phyloP scores from a whole-genome alignment of 441 rosid species.

The Theobroma grandiflorum region DNA sequence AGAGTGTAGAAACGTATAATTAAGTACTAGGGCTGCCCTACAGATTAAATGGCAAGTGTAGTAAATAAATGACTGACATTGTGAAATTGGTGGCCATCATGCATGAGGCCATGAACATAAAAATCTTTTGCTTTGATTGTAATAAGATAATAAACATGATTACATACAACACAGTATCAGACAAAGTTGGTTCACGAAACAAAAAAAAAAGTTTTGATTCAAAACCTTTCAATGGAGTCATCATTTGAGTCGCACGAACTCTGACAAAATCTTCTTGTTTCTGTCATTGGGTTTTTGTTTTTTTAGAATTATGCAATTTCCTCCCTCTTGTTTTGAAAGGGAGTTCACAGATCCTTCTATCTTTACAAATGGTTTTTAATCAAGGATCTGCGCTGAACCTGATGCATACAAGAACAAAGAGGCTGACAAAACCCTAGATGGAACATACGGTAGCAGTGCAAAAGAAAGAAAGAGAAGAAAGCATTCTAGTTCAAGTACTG shows the following conservation, averaged over 20 bases:
- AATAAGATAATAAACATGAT: not conserved
- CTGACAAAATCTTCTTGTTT: conserved; percentile 15
- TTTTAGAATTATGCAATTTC: not conserved
- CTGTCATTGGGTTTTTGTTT: not conserved
- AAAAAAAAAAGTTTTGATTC: not conserved
- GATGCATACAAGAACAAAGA: not conserved
- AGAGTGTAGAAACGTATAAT: conserved; percentile 20
- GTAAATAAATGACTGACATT: conserved; percentile 13
- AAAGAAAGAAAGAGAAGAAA: not conserved
- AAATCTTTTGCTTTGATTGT: not conserved
- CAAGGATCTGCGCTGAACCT: not conserved
- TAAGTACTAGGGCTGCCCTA: conserved; percentile 28
- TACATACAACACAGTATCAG: not conserved
- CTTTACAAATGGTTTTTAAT: not conserved
- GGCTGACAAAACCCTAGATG: conserved; percentile 15
- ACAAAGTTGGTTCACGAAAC: not conserved
- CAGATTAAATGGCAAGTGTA: not conserved
- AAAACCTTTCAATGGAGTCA: conserved; percentile 20
- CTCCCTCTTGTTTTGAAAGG: not conserved
- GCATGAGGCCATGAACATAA: not conserved
- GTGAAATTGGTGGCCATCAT: conserved; percentile 25
- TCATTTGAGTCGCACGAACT: conserved; percentile 26
- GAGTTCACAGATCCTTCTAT: not conserved
- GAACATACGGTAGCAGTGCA: not conserved
- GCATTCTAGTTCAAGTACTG: not conserved